Percentiles rank a stretch among this genome's conserved stretches.
Conservation (phyloP, 2,329 filamentous ascomycete species). For the Penicillium sclerotiorum region DNA sequence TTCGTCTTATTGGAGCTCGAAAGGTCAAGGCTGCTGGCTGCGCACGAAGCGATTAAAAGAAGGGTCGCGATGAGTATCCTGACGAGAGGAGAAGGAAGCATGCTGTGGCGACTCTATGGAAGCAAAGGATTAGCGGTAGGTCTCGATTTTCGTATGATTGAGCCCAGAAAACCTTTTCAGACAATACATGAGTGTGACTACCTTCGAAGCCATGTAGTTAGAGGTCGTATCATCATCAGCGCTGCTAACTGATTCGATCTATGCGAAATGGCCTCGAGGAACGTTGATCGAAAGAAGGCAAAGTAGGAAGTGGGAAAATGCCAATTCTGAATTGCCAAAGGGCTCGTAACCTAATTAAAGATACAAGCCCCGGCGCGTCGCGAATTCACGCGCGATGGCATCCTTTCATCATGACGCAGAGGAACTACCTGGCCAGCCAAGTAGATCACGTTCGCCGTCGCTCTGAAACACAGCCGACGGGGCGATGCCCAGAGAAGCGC, state of each 20-base stretch:
- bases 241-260: neutral
- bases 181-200: constrained; percentile 25
- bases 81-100: constrained; percentile 35
- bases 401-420: constrained; percentile 16
- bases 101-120: constrained; percentile 35
- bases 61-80: constrained; percentile 29
- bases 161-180: constrained; percentile 20
- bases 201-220: constrained; percentile 25
- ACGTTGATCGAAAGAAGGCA: neutral
- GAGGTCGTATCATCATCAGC: constrained; percentile 29
- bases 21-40: no score
- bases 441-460: constrained; percentile 1
- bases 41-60: constrained; percentile 24
- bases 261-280: neutral
- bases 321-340: neutral
- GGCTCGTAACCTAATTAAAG: constrained; percentile 20
- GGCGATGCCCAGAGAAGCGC: constrained; percentile 31
- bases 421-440: constrained; percentile 8
- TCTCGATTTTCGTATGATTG: no score
- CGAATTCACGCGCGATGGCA: constrained; percentile 19
- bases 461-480: constrained; percentile 28
- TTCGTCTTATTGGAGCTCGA: constrained; percentile 23
- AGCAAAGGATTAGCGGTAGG: neutral
- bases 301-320: constrained; percentile 11
- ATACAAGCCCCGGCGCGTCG: constrained; percentile 6